Evolutionary conservation across 75 land plant species (phyloP).

Genomic region (Gnetum montanum): DNA sequence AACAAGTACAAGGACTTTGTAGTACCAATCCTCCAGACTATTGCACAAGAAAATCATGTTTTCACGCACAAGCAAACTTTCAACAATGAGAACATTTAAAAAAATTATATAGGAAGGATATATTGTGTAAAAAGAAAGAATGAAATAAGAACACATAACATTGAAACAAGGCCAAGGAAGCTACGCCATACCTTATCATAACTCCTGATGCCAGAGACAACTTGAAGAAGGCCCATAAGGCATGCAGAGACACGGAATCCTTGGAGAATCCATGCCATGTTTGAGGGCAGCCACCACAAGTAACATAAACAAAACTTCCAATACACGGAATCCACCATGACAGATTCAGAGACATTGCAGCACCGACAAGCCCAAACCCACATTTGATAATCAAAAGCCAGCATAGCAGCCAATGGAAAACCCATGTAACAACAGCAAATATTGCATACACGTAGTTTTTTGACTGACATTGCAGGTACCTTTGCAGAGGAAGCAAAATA

Average conservation of each 20-base stretch:
- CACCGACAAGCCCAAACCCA: constrained; percentile 25
- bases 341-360: constrained; percentile 28
- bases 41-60: background rate
- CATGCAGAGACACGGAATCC: constrained; percentile 27
- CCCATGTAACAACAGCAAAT: constrained; percentile 11
- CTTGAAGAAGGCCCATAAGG: constrained; percentile 45
- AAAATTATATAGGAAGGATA: background rate
- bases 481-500: constrained; percentile 25
- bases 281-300: constrained; percentile 30
- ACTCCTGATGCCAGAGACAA: constrained; percentile 69
- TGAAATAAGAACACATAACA: background rate
- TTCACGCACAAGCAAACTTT: background rate
- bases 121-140: constrained; percentile 1
- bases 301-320: constrained; percentile 14
- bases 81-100: background rate
- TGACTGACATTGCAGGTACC: constrained; percentile 47
- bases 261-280: constrained; percentile 42
- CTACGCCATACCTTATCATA: constrained; percentile 47
- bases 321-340: constrained; percentile 28
- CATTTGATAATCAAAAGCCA: constrained; percentile 36
- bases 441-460: constrained; percentile 30
- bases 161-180: background rate
- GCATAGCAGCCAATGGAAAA: constrained; percentile 26
- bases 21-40: constrained; percentile 53
- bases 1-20: constrained; percentile 30